Conservation (phyloP, 345 rosid species). For the Brassica juncea region DNA sequence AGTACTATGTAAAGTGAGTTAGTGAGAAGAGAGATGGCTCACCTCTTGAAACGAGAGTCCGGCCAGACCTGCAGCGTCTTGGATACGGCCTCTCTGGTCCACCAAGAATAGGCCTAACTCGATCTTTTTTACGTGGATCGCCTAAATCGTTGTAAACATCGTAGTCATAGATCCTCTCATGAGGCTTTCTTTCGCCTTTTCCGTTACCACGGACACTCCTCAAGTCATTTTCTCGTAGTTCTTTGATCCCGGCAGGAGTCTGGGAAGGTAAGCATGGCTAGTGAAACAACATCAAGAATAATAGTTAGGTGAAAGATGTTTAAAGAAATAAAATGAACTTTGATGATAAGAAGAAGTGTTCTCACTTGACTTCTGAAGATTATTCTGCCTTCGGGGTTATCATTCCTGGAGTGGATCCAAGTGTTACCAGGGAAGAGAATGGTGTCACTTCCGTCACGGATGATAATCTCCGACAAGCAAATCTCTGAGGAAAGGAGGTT, state of each 20-base stretch:
- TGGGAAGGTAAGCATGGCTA: conserved; percentile 74
- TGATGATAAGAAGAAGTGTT: conserved; percentile 6
- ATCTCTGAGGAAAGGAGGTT: conserved; percentile 77
- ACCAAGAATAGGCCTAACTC: conserved; percentile 69
- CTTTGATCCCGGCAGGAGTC: conserved; percentile 76
- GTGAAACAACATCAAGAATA: neutral
- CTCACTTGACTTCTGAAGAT: conserved; percentile 81
- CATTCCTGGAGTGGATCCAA: conserved; percentile 75
- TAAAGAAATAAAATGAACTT: neutral
- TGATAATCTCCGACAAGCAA: conserved; percentile 62
- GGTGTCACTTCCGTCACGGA: conserved; percentile 64
- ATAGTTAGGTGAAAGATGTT: conserved; percentile 1
- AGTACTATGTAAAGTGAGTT: neutral
- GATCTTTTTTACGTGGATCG: conserved; percentile 65
- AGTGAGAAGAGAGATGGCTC: conserved; percentile 16
- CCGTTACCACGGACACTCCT: conserved; percentile 68
- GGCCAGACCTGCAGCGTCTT: conserved; percentile 87
- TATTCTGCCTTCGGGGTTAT: conserved; percentile 73
- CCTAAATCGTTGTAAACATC: conserved; percentile 88
- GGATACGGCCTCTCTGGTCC: conserved; percentile 80
- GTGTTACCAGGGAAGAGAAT: conserved; percentile 74
- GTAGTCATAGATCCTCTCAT: conserved; percentile 82
- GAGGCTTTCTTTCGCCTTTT: conserved; percentile 64
- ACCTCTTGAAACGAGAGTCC: conserved; percentile 68
- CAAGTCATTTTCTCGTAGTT: conserved; percentile 70